These are phyloP conservation scores for Fusarium globosum DNA, from an alignment of 2,329 filamentous ascomycete genomes.

Conservation along the genomic window DNA sequence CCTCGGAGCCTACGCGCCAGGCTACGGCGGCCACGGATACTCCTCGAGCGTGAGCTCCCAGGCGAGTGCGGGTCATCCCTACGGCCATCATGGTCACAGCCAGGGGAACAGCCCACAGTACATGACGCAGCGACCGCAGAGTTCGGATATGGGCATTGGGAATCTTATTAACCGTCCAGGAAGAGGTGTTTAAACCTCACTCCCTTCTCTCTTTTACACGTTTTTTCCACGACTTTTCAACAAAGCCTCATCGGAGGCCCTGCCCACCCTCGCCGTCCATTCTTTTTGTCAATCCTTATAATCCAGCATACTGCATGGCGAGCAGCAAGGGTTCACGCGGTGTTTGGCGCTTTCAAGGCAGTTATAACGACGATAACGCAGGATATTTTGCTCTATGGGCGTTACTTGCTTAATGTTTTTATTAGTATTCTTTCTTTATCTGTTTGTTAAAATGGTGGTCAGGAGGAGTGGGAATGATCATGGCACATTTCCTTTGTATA, in stretches of 20 bases:
- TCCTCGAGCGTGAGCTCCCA: constrained; percentile 66
- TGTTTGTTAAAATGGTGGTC: constrained; percentile 35
- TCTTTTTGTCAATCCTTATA: constrained; percentile 34
- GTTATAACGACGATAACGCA: constrained; percentile 40
- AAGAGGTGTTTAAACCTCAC: constrained; percentile 36
- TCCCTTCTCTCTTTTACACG: not conserved
- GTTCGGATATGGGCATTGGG: constrained; percentile 71
- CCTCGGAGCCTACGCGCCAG: constrained; percentile 37
- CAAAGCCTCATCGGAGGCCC: not conserved
- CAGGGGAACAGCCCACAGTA: constrained; percentile 59
- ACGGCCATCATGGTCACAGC: constrained; percentile 45
- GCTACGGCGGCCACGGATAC: constrained; percentile 57
- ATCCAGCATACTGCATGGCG: constrained; percentile 36
- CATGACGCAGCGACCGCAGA: constrained; percentile 61
- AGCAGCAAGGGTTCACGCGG: constrained; percentile 29
- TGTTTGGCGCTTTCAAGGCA: constrained; percentile 34
- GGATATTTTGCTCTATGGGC: constrained; percentile 5
- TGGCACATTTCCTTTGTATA: constrained; percentile 41
- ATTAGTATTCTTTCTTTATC: constrained; percentile 5
- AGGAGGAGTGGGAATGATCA: constrained; percentile 15
- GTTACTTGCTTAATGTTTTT: constrained; percentile 33
- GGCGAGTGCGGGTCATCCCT: constrained; percentile 51
- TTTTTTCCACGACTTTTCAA: not conserved
- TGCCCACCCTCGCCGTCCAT: constrained; percentile 32
- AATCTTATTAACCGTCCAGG: constrained; percentile 66